These are phyloP conservation scores for Rhynchosporium agropyri DNA, from an alignment of 2,329 filamentous ascomycete genomes.

Conservation along the genomic window DNA sequence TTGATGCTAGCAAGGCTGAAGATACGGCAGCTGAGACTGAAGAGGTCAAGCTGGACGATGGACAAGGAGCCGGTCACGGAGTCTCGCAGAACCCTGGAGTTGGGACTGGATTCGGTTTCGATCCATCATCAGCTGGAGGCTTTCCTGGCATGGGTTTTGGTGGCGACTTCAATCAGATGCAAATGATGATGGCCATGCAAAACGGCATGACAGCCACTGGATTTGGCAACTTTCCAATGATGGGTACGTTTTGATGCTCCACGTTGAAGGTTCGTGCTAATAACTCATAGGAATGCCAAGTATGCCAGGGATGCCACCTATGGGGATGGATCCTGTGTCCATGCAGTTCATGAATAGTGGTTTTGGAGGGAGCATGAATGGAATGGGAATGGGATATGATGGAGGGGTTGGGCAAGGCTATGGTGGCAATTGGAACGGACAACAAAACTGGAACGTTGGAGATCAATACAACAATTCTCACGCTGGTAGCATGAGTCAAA, in stretches of 20 bases:
- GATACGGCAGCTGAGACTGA: constrained; percentile 26
- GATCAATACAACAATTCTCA: constrained; percentile 89
- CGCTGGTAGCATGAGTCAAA: constrained; percentile 75
- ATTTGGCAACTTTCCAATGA: constrained; percentile 71
- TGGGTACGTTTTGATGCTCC: constrained; percentile 67
- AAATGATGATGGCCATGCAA: constrained; percentile 79
- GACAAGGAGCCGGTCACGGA: constrained; percentile 28
- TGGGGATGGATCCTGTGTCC: constrained; percentile 81
- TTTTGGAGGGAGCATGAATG: constrained; percentile 75
- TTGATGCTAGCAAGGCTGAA: constrained; percentile 30
- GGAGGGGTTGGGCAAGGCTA: constrained; percentile 62
- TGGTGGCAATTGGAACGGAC: constrained; percentile 80
- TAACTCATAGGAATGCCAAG: constrained; percentile 48
- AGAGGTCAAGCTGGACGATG: constrained; percentile 26
- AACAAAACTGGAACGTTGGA: constrained; percentile 79
- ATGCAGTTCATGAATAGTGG: constrained; percentile 81
- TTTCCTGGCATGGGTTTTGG: constrained; percentile 51
- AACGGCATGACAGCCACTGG: constrained; percentile 61
- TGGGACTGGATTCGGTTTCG: constrained; percentile 48
- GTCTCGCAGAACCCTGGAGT: constrained; percentile 29
- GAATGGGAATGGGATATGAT: constrained; percentile 73
- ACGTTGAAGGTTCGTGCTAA: neutral
- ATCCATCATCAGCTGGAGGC: constrained; percentile 42
- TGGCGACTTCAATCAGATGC: constrained; percentile 73
- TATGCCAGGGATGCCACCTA: constrained; percentile 79